phyloP scores from a whole-genome alignment of 768 basidiomycete species.

The Amanita thiersii region DNA sequence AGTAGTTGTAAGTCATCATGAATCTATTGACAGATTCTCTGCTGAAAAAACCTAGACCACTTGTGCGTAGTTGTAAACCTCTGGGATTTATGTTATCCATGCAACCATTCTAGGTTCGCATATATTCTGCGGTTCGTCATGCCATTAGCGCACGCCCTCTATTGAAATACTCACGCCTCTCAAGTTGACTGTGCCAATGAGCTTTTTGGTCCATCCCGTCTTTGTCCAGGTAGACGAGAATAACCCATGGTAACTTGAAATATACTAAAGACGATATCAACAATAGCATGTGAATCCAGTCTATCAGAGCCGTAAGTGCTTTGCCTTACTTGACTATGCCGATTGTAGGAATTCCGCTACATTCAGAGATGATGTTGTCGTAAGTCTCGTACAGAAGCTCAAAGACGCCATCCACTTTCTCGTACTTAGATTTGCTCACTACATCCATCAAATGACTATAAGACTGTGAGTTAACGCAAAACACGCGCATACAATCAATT shows the following conservation, averaged over 20 bases:
- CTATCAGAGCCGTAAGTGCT: constrained; percentile 65
- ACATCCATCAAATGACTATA: constrained; percentile 85
- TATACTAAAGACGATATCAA: neutral
- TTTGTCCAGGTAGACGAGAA: constrained; percentile 73
- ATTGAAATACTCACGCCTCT: neutral
- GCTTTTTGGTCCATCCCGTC: constrained; percentile 64
- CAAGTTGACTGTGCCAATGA: constrained; percentile 82
- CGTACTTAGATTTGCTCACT: constrained; percentile 61
- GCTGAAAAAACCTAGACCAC: constrained; percentile 18
- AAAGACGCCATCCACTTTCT: neutral
- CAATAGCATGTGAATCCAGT: constrained; percentile 69
- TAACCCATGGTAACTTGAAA: neutral
- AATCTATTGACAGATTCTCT: neutral
- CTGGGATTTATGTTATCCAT: neutral
- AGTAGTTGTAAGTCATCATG: constrained; percentile 58
- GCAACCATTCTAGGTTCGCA: constrained; percentile 53
- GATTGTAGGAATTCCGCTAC: constrained; percentile 6
- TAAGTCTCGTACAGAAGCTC: constrained; percentile 21
- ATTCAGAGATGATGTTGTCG: constrained; percentile 54
- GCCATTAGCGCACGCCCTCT: neutral
- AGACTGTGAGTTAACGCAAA: constrained; percentile 62
- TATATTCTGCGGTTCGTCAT: constrained; percentile 67
- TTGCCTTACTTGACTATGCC: neutral
- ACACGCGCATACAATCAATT: constrained; percentile 26
- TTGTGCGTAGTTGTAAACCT: constrained; percentile 12